Conservation (phyloP, 192 early-diverging fungal species). For the Coemansia sp. region DNA sequence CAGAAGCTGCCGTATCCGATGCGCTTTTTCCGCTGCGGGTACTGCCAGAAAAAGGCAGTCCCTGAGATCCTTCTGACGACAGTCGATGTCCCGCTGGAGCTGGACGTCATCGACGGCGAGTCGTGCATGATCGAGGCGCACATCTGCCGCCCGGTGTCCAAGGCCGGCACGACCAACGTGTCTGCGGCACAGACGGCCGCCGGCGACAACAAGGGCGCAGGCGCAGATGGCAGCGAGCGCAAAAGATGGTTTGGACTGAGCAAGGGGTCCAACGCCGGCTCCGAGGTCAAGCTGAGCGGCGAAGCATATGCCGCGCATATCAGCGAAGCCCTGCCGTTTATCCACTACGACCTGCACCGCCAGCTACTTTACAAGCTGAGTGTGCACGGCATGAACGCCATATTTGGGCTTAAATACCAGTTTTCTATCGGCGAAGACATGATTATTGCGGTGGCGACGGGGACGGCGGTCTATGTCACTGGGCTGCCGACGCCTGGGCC, state of each 20-base stretch:
- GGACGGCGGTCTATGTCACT: conserved; percentile 67
- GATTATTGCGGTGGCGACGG: conserved; percentile 65
- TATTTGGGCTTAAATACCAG: conserved; percentile 64
- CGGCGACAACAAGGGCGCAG: background rate
- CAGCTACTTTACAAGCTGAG: conserved; percentile 78
- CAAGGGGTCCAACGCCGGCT: conserved; percentile 6
- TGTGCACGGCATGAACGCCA: conserved; percentile 71
- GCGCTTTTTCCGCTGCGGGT: conserved; percentile 59
- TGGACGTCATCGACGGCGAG: conserved; percentile 64
- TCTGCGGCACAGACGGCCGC: background rate
- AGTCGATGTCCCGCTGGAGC: conserved; percentile 68
- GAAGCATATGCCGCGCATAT: conserved; percentile 66
- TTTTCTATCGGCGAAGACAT: conserved; percentile 56
- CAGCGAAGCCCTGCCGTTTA: conserved; percentile 76
- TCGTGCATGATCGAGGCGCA: conserved; percentile 72
- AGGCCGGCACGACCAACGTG: conserved; percentile 8
- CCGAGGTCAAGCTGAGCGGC: conserved; percentile 56
- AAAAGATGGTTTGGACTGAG: conserved; percentile 13
- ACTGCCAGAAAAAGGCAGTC: conserved; percentile 70
- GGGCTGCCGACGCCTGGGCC: conserved; percentile 70
- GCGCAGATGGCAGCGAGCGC: conserved; percentile 1
- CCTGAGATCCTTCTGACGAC: conserved; percentile 73
- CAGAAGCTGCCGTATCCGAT: conserved; percentile 69
- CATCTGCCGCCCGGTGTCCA: conserved; percentile 49
- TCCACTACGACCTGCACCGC: conserved; percentile 79